Conservation (phyloP, 768 basidiomycete species). For the Tulasnella calospora region DNA sequence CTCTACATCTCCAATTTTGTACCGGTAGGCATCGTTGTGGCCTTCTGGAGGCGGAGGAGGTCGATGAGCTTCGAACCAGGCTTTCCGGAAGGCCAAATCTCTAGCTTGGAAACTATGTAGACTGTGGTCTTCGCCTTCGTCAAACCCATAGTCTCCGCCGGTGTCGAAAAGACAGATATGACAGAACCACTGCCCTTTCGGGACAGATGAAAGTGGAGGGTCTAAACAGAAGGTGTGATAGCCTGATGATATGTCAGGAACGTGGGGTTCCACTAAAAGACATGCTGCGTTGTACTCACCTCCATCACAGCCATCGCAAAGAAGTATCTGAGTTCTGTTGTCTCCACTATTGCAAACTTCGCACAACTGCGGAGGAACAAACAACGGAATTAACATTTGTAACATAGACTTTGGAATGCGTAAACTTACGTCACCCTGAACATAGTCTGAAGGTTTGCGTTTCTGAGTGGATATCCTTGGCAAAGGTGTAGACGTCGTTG, state of each 20-base stretch:
- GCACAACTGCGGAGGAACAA: conserved; percentile 49
- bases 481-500: conserved; percentile 5
- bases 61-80: conserved; percentile 82
- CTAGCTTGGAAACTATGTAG: conserved; percentile 87
- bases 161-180: conserved; percentile 84
- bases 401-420: conserved; percentile 40
- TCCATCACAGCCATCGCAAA: conserved; percentile 83
- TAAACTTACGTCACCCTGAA: conserved; percentile 28
- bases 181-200: conserved; percentile 95
- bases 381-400: conserved; percentile 33
- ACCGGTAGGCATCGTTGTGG: conserved; percentile 49
- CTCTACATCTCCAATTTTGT: conserved; percentile 45
- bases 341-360: conserved; percentile 91
- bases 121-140: conserved; percentile 94
- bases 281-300: conserved; percentile 43
- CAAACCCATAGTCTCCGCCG: conserved; percentile 95
- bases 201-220: conserved; percentile 78
- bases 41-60: conserved; percentile 39
- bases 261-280: conserved; percentile 27
- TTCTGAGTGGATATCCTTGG: neutral
- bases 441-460: neutral
- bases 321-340: conserved; percentile 83
- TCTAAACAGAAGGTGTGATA: conserved; percentile 97
- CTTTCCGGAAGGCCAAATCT: conserved; percentile 78
- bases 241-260: conserved; percentile 44